Base-by-base conservation (phyloP, 2,329 filamentous ascomycete species). In the Pyricularia sp. region DNA sequence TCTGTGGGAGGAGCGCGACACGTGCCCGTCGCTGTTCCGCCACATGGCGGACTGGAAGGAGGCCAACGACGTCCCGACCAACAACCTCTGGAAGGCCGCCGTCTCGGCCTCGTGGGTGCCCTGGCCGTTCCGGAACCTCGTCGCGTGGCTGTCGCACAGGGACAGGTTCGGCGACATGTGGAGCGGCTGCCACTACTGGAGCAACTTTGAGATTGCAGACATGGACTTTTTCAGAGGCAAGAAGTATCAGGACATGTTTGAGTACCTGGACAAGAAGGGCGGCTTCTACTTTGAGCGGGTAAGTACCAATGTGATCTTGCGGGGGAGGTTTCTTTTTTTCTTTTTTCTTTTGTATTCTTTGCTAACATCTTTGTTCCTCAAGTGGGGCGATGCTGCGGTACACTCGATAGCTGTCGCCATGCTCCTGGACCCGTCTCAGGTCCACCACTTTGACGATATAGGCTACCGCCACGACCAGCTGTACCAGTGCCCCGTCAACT, bases 131-230 rank as follows among this genome's bases (percentile, higher is more conserved):
- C 74, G 78, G 8, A 70, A 71, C n/a, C 68, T 75, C 55, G 68
- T 78, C 66, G 70, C 72, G 62, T 74, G 72, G 70, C 66, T 77
- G 26, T 71, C 75, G 3, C 73, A 78, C 68, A 74, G 74, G 57
- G 75, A 78, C 64, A 67, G 69, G 3, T 70, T 72, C 57, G 78
- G 78, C 40, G 77, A 80, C 66, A 68, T 67, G 40, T 80, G 78
- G 77, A 79, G 74, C 65, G 63, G 76, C 66, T 80, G 78, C 68
- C 78, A 80, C 66, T 80, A 78, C 68, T 80, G 78, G 78, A 78
- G 76, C 67, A 80, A 80, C 66, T 80, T 80, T 62, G 78, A 80
- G 70, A 79, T 80, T 65, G 78, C 77, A 35, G 74, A 78, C 66
- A 72, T 80, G 71, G 77, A 79, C 65, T 77, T 79, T 65, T 80